phyloP scores from a whole-genome alignment of 75 land plant species.

The Selaginella moellendorffii region DNA sequence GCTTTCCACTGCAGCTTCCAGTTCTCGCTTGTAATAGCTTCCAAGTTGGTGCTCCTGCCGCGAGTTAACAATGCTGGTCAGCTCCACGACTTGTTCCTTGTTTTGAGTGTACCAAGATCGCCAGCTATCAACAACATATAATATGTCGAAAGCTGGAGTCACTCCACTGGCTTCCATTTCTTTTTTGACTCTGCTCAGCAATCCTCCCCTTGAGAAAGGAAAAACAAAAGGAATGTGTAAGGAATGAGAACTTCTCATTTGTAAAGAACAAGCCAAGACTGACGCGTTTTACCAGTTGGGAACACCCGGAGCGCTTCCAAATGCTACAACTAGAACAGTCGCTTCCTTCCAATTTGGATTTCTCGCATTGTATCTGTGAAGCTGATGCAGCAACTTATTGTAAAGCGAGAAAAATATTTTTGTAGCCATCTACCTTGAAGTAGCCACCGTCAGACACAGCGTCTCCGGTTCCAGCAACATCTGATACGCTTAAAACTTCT shows the following conservation, averaged over 20 bases:
- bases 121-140: conserved; percentile 29
- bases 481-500: conserved; percentile 13
- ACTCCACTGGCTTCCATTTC: conserved; percentile 11
- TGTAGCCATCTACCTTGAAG: conserved; percentile 20
- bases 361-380: background rate
- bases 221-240: no score
- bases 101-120: conserved; percentile 35
- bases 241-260: background rate
- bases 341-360: background rate
- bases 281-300: conserved; percentile 27
- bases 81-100: background rate
- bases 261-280: no score
- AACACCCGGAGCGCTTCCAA: conserved; percentile 37
- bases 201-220: conserved; percentile 27
- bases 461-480: conserved; percentile 23
- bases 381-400: background rate
- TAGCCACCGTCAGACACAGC: conserved; percentile 24
- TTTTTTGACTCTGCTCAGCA: conserved; percentile 16
- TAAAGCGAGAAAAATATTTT: background rate
- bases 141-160: conserved; percentile 24
- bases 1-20: conserved; percentile 19
- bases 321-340: conserved; percentile 26
- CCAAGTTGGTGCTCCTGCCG: conserved; percentile 6
- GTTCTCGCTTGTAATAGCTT: conserved; percentile 18
- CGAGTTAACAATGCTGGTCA: background rate